Conservation (phyloP, 1,284 basidiomycete genomes). For the Schizophyllum amplum region DNA sequence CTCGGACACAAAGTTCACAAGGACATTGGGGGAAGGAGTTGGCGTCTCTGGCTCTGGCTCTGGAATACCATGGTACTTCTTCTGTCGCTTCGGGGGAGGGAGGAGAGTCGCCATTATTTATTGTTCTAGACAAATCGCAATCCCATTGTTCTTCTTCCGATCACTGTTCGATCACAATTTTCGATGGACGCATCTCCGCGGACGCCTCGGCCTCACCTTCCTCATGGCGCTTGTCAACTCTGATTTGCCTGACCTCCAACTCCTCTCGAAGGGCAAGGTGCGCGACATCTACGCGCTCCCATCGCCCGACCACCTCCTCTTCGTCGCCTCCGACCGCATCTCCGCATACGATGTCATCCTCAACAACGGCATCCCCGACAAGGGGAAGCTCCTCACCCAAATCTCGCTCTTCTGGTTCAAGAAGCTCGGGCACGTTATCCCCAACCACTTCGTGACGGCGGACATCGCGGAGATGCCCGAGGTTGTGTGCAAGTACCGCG, state of each 20-base stretch:
- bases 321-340: conserved; percentile 94
- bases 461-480: conserved; percentile 67
- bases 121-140: too few species aligned
- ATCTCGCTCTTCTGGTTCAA: conserved; percentile 96
- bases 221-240: conserved; percentile 38
- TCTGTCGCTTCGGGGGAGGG: conserved; percentile 80
- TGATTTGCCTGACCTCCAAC: conserved; percentile 44
- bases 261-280: conserved; percentile 87
- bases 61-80: conserved; percentile 67
- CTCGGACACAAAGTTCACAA: conserved; percentile 88
- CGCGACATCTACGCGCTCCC: conserved; percentile 79
- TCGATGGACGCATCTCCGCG: too few species aligned
- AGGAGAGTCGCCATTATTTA: conserved; percentile 67
- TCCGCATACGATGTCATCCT: conserved; percentile 96
- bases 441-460: conserved; percentile 82
- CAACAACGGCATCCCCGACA: conserved; percentile 88
- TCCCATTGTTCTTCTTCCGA: too few species aligned
- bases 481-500: conserved; percentile 61
- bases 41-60: conserved; percentile 50
- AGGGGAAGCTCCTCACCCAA: conserved; percentile 85
- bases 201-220: too few species aligned
- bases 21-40: conserved; percentile 58
- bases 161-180: too few species aligned
- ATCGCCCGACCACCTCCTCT: conserved; percentile 68
- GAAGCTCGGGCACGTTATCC: conserved; percentile 69